phyloP scores from a whole-genome alignment of 495 filamentous ascomycete genomes.

The Xylona heveae region DNA sequence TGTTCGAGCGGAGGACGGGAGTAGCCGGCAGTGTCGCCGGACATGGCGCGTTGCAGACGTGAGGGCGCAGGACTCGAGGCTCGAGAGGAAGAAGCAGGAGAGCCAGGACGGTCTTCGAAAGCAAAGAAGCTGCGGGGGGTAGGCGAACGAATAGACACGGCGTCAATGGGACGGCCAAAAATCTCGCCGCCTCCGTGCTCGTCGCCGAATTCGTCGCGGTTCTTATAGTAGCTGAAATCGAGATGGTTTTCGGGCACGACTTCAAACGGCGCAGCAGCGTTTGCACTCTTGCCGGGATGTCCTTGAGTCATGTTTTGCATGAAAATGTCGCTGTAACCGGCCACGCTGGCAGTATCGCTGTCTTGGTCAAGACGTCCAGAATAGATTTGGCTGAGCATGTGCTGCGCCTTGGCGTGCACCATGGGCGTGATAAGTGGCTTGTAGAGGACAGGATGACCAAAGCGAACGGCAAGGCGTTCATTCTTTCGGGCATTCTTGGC shows the following conservation, averaged over 20 bases:
- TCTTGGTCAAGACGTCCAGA: slow-evolving; percentile 48
- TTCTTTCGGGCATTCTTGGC: slow-evolving; percentile 28
- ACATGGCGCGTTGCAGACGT: too few species aligned
- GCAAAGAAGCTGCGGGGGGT: slow-evolving; percentile 36
- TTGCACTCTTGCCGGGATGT: slow-evolving; percentile 44
- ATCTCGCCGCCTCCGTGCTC: slow-evolving; percentile 63
- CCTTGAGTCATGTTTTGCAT: slow-evolving; percentile 66
- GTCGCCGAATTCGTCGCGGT: slow-evolving; percentile 68
- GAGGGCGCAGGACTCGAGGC: slow-evolving; percentile 25
- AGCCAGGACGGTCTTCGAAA: slow-evolving; percentile 20
- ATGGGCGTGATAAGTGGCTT: slow-evolving; percentile 81
- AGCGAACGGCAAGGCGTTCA: slow-evolving; percentile 59
- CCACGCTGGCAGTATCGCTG: slow-evolving; percentile 16
- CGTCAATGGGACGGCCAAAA: slow-evolving; percentile 40
- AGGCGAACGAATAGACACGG: too few species aligned
- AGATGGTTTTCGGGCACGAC: slow-evolving; percentile 77
- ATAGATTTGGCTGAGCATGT: slow-evolving; percentile 61
- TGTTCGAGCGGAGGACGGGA: slow-evolving; percentile 7
- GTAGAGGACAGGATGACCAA: slow-evolving; percentile 82
- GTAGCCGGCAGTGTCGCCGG: slow-evolving; percentile 2
- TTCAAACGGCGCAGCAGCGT: slow-evolving; percentile 42
- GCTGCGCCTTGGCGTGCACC: slow-evolving; percentile 79
- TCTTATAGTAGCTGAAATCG: slow-evolving; percentile 83
- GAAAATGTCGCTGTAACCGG: slow-evolving; percentile 36
- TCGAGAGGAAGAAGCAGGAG: slow-evolving; percentile 18